A percentile compares a stretch with the other conserved stretches of the same genome.
phyloP scores from a whole-genome alignment of 1,139 yeast genomes.

The Dujonia santamariae region DNA sequence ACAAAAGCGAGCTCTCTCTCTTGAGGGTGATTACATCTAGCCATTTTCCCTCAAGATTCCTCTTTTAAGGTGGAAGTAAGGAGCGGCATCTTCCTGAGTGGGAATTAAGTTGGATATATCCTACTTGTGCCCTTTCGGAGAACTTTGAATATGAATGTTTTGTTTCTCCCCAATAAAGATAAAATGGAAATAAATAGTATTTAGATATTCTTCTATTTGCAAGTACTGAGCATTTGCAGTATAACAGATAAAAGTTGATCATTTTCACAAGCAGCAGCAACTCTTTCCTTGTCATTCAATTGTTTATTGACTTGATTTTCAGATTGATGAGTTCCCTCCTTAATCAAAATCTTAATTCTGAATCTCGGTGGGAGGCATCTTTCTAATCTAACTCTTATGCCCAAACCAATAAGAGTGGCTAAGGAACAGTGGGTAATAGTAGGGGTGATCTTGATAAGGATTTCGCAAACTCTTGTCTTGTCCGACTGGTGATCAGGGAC shows the following conservation, averaged over 20 bases:
- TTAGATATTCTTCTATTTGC: no score
- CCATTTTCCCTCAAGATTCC: no score
- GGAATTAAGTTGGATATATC: no score
- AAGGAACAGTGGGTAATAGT: conserved; percentile 96
- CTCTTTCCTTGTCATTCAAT: conserved; percentile 94
- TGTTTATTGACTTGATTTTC: conserved; percentile 96
- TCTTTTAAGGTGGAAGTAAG: no score
- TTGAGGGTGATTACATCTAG: no score
- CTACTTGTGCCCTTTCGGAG: no score
- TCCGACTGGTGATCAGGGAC: conserved; percentile 55
- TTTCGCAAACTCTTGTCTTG: conserved; percentile 62
- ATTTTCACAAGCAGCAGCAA: conserved; percentile 98
- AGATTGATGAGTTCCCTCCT: conserved; percentile 93
- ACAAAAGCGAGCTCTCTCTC: no score
- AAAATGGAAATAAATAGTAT: no score
- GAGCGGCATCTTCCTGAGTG: no score
- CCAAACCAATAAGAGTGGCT: conserved; percentile 94
- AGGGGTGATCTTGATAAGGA: conserved; percentile 85
- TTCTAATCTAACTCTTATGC: conserved; percentile 88
- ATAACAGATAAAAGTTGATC: conserved; percentile 86
- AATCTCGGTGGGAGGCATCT: conserved; percentile 84
- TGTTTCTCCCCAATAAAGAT: no score
- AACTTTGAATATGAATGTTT: no score
- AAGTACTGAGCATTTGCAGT: conserved; percentile 86
- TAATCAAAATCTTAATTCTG: conserved; percentile 74